Base-by-base conservation (phyloP, 148 eudicot species). In the Simmondsia chinensis region DNA sequence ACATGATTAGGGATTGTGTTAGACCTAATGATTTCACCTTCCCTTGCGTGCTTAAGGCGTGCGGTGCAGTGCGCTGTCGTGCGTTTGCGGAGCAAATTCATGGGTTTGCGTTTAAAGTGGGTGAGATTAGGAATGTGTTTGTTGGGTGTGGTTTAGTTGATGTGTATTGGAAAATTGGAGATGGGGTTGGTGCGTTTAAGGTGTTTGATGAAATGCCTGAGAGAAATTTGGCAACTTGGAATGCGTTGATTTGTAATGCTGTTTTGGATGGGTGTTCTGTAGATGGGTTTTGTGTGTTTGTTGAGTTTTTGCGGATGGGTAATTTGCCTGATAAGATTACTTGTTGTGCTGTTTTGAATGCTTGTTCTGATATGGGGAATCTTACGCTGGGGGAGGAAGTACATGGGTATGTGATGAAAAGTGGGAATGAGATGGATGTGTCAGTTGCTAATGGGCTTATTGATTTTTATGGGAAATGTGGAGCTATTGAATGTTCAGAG, bases 401-500 rank as follows among this genome's bases (percentile, higher is more conserved):
- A 40, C 82, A 75, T 39, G 73, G 76, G 30, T 59, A 40, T 36
- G 59, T 75, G 14, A 52, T 75, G 33, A 38, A 48, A 36, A 28
- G 49, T 18, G 87, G 87, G 54, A 47, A 46, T 15, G 75, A 49
- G 28, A 35, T 18, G 2, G 61, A 79, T 45, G 69, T 75, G 6
- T 68, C 81, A 3, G 78, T 79, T 34, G 64, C 34, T 6, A 79
- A 75, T 28, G 87, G 87, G 48, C 34, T 75, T 48, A 56, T 79
- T 43, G 78, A 75, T 57, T 80, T 75, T 51, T 80, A 80, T 37
- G 82, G 82, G 9, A 80, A 80, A 31, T 80, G 79, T 33, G 28
- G 40, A 20, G 30, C 51, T 13, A 38, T 72, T 35, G 17, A 20
- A 22, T 55, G 20, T 9, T 63, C 82, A 9, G 79, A 67, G 60